Percentiles rank a stretch among this genome's conserved stretches.
Evolutionary conservation across 129 eudicot genomes (phyloP).

Genomic region (Artemisia tridentata): DNA sequence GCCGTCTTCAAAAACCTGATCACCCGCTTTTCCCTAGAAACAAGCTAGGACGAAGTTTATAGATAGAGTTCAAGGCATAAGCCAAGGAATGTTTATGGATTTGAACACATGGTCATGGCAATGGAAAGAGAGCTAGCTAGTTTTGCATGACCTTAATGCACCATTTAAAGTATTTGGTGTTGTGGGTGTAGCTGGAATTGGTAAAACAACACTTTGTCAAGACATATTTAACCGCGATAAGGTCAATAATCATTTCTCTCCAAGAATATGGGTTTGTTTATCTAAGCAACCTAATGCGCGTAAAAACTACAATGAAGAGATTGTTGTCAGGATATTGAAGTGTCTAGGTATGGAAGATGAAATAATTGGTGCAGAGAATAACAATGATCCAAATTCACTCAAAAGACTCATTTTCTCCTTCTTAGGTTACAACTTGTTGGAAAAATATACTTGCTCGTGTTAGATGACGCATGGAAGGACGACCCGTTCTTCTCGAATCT

Average conservation of each 20-base stretch:
- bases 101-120: constrained; percentile 27
- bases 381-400: background rate
- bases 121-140: constrained; percentile 42
- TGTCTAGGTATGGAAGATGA: constrained; percentile 45
- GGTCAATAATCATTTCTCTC: constrained; percentile 33
- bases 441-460: constrained; percentile 37
- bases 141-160: constrained; percentile 6
- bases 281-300: constrained; percentile 26
- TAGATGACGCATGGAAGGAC: constrained; percentile 38
- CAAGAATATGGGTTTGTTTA: constrained; percentile 56
- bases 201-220: constrained; percentile 48
- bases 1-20: background rate
- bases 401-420: constrained; percentile 25
- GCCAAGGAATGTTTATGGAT: constrained; percentile 31
- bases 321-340: constrained; percentile 35
- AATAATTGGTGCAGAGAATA: constrained; percentile 10
- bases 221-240: background rate
- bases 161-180: constrained; percentile 41
- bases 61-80: constrained; percentile 42
- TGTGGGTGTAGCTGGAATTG: constrained; percentile 47
- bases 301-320: constrained; percentile 18
- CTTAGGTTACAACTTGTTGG: constrained; percentile 36
- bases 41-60: constrained; percentile 4
- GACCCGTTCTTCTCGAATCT: constrained; percentile 22
- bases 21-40: constrained; percentile 4